phyloP scores from a whole-genome alignment of 768 basidiomycete genomes.

The Tubosaeta sp. region DNA sequence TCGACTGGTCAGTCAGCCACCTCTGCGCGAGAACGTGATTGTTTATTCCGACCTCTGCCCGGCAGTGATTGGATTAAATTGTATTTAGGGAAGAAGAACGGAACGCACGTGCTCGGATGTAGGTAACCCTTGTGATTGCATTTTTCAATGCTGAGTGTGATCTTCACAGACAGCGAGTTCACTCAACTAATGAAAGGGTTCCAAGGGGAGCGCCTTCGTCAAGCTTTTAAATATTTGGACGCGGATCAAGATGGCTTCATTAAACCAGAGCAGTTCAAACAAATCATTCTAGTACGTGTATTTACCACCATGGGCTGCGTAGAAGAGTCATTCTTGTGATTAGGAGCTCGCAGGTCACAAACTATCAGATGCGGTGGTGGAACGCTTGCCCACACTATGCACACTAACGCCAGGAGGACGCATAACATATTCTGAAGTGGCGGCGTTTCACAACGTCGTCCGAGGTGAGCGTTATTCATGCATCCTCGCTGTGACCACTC shows the following conservation, averaged over 20 bases:
- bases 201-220: constrained; percentile 95
- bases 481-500: not conserved
- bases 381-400: constrained; percentile 88
- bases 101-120: constrained; percentile 90
- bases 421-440: constrained; percentile 94
- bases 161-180: constrained; percentile 79
- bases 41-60: constrained; percentile 3
- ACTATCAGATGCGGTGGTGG: constrained; percentile 89
- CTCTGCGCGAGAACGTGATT: not conserved
- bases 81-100: constrained; percentile 91
- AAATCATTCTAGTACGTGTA: constrained; percentile 80
- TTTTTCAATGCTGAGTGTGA: constrained; percentile 6
- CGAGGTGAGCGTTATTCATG: constrained; percentile 52
- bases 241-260: constrained; percentile 91
- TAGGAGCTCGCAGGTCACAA: constrained; percentile 98
- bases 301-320: not conserved
- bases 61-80: constrained; percentile 91
- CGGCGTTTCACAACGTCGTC: constrained; percentile 96
- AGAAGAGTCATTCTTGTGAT: not conserved
- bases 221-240: constrained; percentile 93
- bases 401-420: constrained; percentile 83
- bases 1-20: constrained; percentile 63
- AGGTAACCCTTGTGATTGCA: constrained; percentile 27
- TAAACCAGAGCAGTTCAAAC: constrained; percentile 88
- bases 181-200: constrained; percentile 98